Evolutionary conservation across 208 protist genomes (phyloP), one percentile per base, ranked within the genome.

Genomic region (Trypanosoma cruzi): DNA sequence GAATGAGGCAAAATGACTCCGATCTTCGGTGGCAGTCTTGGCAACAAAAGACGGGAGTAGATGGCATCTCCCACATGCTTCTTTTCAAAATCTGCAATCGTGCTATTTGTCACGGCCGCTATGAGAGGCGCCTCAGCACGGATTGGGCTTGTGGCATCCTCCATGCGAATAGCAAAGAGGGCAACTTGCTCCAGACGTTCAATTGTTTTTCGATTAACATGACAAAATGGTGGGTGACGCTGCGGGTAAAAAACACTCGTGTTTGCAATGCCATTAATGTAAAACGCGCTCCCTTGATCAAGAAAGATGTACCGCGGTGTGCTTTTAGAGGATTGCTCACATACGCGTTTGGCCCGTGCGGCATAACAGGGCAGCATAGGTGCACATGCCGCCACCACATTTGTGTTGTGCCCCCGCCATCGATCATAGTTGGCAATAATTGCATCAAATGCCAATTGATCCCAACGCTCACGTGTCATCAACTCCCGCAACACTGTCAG

Each of bases 341-440:
- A 26, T 29, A 34, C 7, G 24, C 52, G 59, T 44, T 16, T 48
- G 29, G 34, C 34, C 18, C 53, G 26, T 3, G 34, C 8, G 20
- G 49, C 36, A 8, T 64, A 44, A 44, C 71, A 76, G 5, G 53
- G 63, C 34, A 62, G 24, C 2, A 0, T 7, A 0, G 59, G 46
- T 1, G 28, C 52, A 59, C 77, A 82, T 16, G 64, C 66, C 18
- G 42, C 65, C 29, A 79, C 13, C 1, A 50, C 65, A 59, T 72
- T 77, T 3, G 54, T 37, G 64, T 84, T 84, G 70, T 84, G 79
- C 10, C 74, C 79, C 22, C 48, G 24, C 79, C 79, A 84, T 13
- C 81, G 57, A 53, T 86, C 81, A 5, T 29, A 44, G 56, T 86
- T 86, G 58, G 65, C 81, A 65, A 86, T 81, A 42, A 86, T 77